Percentiles rank a stretch among this genome's conserved stretches.
Evolutionary conservation across 495 filamentous ascomycete species (phyloP).

Genomic region (Daldinia grandis): DNA sequence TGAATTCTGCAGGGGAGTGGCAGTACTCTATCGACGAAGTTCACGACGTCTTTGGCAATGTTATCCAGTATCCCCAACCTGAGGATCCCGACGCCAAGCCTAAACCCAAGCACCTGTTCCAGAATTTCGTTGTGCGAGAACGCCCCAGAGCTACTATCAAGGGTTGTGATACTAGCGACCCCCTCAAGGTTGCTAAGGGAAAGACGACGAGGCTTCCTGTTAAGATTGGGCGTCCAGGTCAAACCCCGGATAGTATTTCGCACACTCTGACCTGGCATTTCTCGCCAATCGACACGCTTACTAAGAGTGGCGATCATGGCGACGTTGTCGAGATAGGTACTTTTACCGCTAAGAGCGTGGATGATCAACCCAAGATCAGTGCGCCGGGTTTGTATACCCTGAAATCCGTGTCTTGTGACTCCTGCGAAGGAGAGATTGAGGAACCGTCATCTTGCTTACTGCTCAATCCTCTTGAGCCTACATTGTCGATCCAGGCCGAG

Average conservation of each 20-base stretch:
- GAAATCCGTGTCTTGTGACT: slow-evolving; percentile 76
- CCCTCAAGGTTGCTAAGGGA: slow-evolving; percentile 83
- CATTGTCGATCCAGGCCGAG: slow-evolving; percentile 72
- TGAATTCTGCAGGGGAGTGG: slow-evolving; percentile 80
- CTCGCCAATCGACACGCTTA: slow-evolving; percentile 71
- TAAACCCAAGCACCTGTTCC: slow-evolving; percentile 70
- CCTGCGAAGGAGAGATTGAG: slow-evolving; percentile 85
- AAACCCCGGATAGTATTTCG: slow-evolving; percentile 60
- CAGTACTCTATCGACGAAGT: slow-evolving; percentile 91
- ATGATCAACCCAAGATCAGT: slow-evolving; percentile 65
- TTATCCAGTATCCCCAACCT: slow-evolving; percentile 76
- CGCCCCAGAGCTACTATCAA: slow-evolving; percentile 74
- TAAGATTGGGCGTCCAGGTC: slow-evolving; percentile 68
- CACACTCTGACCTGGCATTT: slow-evolving; percentile 73
- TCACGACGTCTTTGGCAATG: slow-evolving; percentile 86
- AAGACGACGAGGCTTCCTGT: slow-evolving; percentile 73
- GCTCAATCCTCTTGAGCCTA: slow-evolving; percentile 88
- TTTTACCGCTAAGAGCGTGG: slow-evolving; percentile 59
- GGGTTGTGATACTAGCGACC: slow-evolving; percentile 78
- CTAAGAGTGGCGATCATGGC: slow-evolving; percentile 69
- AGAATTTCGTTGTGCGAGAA: slow-evolving; percentile 85
- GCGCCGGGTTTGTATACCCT: slow-evolving; percentile 87
- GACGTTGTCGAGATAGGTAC: slow-evolving; percentile 60
- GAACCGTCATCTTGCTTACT: slow-evolving; percentile 92
- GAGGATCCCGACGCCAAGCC: slow-evolving; percentile 69